Evolutionary conservation across 306 rosid genomes (phyloP).

Genomic region (Quillaja saponaria): DNA sequence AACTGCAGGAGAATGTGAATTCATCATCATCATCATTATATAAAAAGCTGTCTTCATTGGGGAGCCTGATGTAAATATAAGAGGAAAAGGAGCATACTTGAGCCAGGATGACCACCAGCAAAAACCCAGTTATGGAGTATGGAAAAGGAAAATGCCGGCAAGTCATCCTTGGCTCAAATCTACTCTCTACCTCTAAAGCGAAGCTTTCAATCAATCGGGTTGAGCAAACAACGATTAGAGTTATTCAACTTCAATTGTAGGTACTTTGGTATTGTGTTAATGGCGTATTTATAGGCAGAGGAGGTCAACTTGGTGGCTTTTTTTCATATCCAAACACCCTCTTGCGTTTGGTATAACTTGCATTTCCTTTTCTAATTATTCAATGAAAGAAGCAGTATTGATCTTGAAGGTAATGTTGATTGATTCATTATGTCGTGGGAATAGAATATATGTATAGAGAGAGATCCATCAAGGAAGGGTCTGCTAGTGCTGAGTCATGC

Average conservation of each 20-base stretch:
- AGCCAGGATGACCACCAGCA: conserved; percentile 22
- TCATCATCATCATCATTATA: too few species aligned
- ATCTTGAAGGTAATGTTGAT: conserved; percentile 4
- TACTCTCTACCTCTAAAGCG: background rate
- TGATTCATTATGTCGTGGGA: conserved; percentile 33
- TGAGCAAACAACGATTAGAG: too few species aligned
- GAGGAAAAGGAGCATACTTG: conserved; percentile 3
- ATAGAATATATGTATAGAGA: conserved; percentile 31
- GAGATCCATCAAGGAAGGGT: background rate
- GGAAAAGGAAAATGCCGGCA: conserved; percentile 22
- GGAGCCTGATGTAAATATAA: too few species aligned
- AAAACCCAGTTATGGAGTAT: background rate
- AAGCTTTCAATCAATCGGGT: background rate
- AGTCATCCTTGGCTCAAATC: conserved; percentile 37
- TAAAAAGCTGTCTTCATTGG: too few species aligned
- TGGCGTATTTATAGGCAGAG: background rate
- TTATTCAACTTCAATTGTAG: too few species aligned
- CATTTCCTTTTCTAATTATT: conserved; percentile 1
- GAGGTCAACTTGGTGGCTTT: too few species aligned
- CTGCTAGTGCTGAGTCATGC: too few species aligned
- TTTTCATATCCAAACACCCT: conserved; percentile 13
- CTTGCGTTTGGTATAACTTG: conserved; percentile 14
- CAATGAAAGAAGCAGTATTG: too few species aligned
- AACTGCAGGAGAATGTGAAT: too few species aligned
- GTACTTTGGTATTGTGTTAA: background rate